These are phyloP conservation scores for Cercospora berteroae DNA, from an alignment of 2,329 filamentous ascomycete species.

Conservation along the genomic window DNA sequence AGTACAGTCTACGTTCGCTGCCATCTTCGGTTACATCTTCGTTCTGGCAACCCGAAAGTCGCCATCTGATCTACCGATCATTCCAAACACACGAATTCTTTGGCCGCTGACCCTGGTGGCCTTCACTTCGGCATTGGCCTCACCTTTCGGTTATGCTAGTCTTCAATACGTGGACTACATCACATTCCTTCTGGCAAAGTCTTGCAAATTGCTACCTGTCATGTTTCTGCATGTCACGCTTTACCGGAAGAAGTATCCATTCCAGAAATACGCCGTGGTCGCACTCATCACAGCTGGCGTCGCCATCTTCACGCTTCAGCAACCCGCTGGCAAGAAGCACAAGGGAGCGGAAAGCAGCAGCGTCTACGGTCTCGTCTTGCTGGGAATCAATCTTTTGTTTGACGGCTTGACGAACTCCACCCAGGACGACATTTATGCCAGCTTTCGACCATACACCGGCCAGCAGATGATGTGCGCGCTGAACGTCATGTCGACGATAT, in stretches of 20 bases:
- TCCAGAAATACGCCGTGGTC: constrained; percentile 96
- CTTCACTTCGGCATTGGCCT: constrained; percentile 81
- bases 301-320: constrained; percentile 89
- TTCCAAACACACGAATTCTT: constrained; percentile 73
- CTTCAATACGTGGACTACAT: constrained; percentile 96
- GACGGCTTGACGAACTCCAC: constrained; percentile 95
- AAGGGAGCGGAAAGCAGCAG: constrained; percentile 54
- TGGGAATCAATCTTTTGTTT: constrained; percentile 87
- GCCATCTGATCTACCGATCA: constrained; percentile 58
- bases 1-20: constrained; percentile 86
- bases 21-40: constrained; percentile 77
- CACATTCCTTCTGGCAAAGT: constrained; percentile 95
- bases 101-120: constrained; percentile 79
- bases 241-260: constrained; percentile 82
- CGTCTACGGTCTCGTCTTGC: constrained; percentile 75
- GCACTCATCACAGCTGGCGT: constrained; percentile 87
- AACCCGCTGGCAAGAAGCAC: constrained; percentile 44
- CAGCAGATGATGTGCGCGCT: constrained; percentile 99
- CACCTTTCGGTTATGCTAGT: constrained; percentile 92
- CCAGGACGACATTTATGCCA: constrained; percentile 86
- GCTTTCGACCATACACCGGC: constrained; percentile 76
- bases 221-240: constrained; percentile 95
- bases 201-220: constrained; percentile 97
- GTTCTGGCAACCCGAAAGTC: constrained; percentile 59
- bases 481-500: constrained; percentile 77